Evolutionary conservation across 345 rosid genomes (phyloP).

Genomic region (Salix exigua): DNA sequence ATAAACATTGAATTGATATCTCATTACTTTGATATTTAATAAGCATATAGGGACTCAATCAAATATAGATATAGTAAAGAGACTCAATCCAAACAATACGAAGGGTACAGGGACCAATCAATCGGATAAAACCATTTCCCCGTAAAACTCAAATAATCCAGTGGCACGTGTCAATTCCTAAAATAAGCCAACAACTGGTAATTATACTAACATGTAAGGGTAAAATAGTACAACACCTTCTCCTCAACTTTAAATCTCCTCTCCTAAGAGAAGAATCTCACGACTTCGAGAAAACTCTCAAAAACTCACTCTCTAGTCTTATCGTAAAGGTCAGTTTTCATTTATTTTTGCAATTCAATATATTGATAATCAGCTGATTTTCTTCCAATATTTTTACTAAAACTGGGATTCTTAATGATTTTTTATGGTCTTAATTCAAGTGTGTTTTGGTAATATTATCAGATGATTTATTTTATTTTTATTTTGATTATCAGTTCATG

Average conservation of each 20-base stretch:
- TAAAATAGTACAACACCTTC: no score
- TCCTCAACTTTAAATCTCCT: not conserved
- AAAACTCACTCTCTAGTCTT: not conserved
- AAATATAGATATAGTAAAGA: no score
- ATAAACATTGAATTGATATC: no score
- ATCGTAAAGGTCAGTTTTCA: not conserved
- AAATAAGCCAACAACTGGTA: not conserved
- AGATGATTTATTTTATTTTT: not conserved
- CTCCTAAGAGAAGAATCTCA: constrained; percentile 1
- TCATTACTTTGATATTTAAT: no score
- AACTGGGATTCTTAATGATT: not conserved
- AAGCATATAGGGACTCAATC: no score
- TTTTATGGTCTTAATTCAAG: not conserved
- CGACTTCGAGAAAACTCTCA: not conserved
- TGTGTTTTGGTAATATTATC: no score
- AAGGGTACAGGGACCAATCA: no score
- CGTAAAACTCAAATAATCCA: not conserved
- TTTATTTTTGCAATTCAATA: not conserved
- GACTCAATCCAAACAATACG: no score
- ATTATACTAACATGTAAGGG: not conserved
- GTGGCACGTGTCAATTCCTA: not conserved
- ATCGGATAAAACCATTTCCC: no score
- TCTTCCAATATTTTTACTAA: no score
- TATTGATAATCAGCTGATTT: not conserved
- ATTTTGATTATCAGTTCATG: not conserved